Evolutionary conservation across 805 yeast genomes (phyloP).

Genomic region (Schizosaccharomyces lindneri): DNA sequence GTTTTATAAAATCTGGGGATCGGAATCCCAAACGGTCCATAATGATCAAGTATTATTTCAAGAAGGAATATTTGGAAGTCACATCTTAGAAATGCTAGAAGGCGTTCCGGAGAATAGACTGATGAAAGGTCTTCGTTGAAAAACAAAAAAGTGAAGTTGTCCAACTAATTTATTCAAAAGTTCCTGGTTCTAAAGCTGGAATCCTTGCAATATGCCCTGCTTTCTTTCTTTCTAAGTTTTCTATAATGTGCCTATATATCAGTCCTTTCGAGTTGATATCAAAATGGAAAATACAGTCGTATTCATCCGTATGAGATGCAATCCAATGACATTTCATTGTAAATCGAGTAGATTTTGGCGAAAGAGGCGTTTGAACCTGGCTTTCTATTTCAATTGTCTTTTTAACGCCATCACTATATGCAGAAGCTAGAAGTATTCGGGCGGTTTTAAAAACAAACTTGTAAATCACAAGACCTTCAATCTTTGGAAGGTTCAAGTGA

Average conservation of each 20-base stretch:
- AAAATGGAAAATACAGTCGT: not conserved
- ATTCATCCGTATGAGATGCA: not conserved
- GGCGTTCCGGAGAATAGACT: constrained; percentile 7
- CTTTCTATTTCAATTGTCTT: not conserved
- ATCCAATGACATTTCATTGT: not conserved
- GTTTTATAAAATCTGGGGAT: constrained; percentile 49
- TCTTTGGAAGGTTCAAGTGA: not conserved
- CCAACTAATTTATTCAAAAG: not conserved
- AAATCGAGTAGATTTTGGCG: not conserved
- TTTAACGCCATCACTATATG: not conserved
- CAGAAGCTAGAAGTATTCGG: not conserved
- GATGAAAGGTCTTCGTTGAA: not conserved
- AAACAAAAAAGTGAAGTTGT: not conserved
- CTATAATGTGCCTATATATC: not conserved
- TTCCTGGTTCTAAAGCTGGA: not conserved
- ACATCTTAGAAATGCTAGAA: constrained; percentile 10
- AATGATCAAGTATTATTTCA: constrained; percentile 5
- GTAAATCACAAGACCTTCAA: not conserved
- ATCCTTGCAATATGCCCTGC: not conserved
- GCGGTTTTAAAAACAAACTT: not conserved
- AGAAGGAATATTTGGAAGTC: constrained; percentile 11
- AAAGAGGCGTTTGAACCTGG: not conserved
- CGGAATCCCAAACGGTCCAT: not conserved
- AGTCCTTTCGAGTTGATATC: not conserved
- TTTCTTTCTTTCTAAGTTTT: not conserved